Evolutionary conservation across 169 alveolate species (phyloP), one percentile per base, ranked within the genome.

Genomic region (Hammondia hammondi): DNA sequence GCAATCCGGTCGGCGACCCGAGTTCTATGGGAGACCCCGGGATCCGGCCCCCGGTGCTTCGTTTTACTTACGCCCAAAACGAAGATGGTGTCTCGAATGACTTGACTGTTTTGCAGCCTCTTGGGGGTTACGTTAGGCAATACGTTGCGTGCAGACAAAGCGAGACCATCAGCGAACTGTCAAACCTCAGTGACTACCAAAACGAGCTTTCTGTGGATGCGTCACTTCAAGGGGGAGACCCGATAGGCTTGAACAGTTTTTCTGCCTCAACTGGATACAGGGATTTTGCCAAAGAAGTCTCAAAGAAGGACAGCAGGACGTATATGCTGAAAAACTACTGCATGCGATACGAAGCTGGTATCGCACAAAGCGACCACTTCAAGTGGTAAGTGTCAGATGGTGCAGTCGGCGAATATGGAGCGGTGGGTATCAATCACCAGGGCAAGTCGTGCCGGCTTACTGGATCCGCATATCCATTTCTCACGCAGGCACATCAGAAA

Each of bases 1-100:
- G 98, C 2, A 97, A 97, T 90, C 98, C 98, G 14, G 96, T 97
- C 27, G 98, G 98, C 2, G 98, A 97, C 88, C 98, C 98, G 19
- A 88, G 88, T 14, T 81, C 97, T 45, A 97, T 96, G 97, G 96
- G 97, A 2, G 98, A 97, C 92, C 98, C 98, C 24, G 98, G 98
- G 27, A 96, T 96, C 84, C 96, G 98, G 46, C 95, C 96, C 56
- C 98, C 98, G 21, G 97, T 97, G n/a, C 94, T 97, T 14, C 94
- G 95, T 67, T 93, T 97, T 72, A 92, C 94, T 57, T 96, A 91
- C 95, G 92, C n/a, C n/a, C 84, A 91, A 14, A 87, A 92, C 85
- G 93, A 88, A 29, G 92, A 85, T 52, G 97, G 97, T 52, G 81
- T 96, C 72, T 94, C 96, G n/a, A 93, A 94, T 67, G 97, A 96